Evolutionary conservation across 768 basidiomycete species (phyloP), one percentile per base, ranked within the genome.

Genomic region (Arthromyces matolae): DNA sequence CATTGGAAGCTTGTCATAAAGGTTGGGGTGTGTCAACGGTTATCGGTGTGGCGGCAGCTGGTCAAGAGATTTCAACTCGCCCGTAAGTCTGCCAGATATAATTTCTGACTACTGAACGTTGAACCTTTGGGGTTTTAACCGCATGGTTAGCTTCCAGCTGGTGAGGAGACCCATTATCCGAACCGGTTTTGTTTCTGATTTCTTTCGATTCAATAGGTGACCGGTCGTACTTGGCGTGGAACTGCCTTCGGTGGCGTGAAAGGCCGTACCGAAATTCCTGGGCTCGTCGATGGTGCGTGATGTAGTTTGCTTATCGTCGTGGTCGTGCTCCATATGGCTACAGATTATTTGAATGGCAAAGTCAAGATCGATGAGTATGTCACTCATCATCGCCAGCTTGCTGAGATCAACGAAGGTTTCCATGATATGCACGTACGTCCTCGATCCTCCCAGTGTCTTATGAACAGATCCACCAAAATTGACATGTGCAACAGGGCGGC

Each of bases 1-100:
- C 96, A 20, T 80, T 99, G 38, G 96, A 99, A 71, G 89, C 93
- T n/a, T 97, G 93, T 67, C 96, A 99, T 70, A 98, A 98, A 65
- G 96, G 96, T 12, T 99, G 96, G 96, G 96, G 96, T 57, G 86
- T 97, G 34, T 91, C 85, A 48, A 97, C 91, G 47, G 64, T 99
- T 55, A 97, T 99, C 50, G 95, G 95, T 51, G 96, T 99, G 33
- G 96, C 96, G 3, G 93, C 93, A 19, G 93, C 96, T 16, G 96
- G 96, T 6, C 85, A 96, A 60, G 96, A 98, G 68, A 93, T 94
- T 52, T 79, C 86, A 9, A 94, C 93, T 31, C 75, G 93, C 53
- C 93, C 93, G 78, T 89, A 60, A 65, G 86, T 70, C 36, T 44
- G 38, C 18, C 32, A 14, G 32, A 14, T 38, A 40, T 45, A 23